Percentiles rank a stretch among this genome's conserved stretches.
phyloP scores from a whole-genome alignment of 1,284 basidiomycete species.

The Cutaneotrichosporon cavernicola region DNA sequence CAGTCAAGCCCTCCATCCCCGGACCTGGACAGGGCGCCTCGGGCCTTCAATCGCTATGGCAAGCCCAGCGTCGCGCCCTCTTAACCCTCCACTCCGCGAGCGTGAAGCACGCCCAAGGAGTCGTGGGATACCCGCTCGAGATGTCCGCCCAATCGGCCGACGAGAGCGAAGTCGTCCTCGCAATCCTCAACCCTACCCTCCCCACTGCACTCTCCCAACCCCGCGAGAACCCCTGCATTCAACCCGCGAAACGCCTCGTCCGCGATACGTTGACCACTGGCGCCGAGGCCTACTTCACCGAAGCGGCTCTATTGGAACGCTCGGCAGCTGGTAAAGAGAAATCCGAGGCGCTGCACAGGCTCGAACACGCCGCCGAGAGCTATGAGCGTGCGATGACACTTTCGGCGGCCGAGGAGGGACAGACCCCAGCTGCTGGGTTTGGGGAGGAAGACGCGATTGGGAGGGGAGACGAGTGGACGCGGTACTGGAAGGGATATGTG shows the following conservation, averaged over 20 bases:
- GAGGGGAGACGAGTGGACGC: conserved; percentile 43
- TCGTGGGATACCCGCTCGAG: conserved; percentile 54
- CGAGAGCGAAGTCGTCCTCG: conserved; percentile 66
- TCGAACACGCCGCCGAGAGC: conserved; percentile 57
- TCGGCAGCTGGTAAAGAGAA: conserved; percentile 58
- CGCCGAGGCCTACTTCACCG: conserved; percentile 54
- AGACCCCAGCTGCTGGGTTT: conserved; percentile 60
- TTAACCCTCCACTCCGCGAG: conserved; percentile 73
- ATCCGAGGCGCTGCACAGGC: conserved; percentile 57
- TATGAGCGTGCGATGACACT: conserved; percentile 61
- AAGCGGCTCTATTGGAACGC: conserved; percentile 48
- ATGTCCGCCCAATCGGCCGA: conserved; percentile 63
- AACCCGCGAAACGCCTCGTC: conserved; percentile 32
- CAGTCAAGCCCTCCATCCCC: conserved; percentile 45
- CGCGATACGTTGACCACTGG: conserved; percentile 55
- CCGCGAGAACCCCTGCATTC: conserved; percentile 32
- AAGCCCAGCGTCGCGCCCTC: conserved; percentile 70
- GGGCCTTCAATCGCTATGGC: conserved; percentile 62
- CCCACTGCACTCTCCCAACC: conserved; percentile 42
- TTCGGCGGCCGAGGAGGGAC: conserved; percentile 53
- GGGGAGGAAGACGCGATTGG: conserved; percentile 36
- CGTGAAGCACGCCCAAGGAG: conserved; percentile 60
- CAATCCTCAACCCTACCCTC: conserved; percentile 56
- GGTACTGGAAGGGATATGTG: conserved; percentile 46
- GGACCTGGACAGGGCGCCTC: conserved; percentile 62